phyloP scores from a whole-genome alignment of 2,329 filamentous ascomycete species.

The Cordyceps tenuipes region DNA sequence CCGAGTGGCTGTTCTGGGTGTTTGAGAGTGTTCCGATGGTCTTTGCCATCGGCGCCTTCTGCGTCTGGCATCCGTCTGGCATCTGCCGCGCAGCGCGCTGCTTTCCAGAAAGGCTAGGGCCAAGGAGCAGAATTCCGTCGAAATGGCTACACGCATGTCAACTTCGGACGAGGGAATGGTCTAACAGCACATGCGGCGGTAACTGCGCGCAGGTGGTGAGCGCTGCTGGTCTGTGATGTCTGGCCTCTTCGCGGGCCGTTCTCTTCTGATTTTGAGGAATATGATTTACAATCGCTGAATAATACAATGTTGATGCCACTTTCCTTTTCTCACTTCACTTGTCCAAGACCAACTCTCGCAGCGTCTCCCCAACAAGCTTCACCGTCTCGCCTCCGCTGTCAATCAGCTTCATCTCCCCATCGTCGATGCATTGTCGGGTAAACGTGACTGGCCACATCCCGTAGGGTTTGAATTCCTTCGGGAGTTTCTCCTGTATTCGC shows the following conservation, averaged over 20 bases:
- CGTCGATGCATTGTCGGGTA: constrained; percentile 14
- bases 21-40: constrained; percentile 42
- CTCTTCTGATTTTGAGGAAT: neutral
- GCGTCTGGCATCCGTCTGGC: constrained; percentile 39
- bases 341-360: constrained; percentile 6
- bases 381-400: constrained; percentile 14
- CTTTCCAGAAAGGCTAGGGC: neutral
- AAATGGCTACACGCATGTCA: neutral
- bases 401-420: constrained; percentile 3
- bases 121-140: neutral
- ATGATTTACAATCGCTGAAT: neutral
- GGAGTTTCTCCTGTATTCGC: constrained; percentile 25
- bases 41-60: constrained; percentile 38
- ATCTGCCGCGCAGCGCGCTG: constrained; percentile 20
- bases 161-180: neutral
- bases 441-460: constrained; percentile 25
- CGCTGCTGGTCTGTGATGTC: too few relatives aligned
- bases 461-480: constrained; percentile 23
- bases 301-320: neutral
- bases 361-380: constrained; percentile 12
- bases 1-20: constrained; percentile 46
- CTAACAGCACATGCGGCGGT: neutral
- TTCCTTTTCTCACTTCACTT: neutral
- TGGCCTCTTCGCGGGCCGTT: too few relatives aligned
- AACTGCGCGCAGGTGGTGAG: neutral